A percentile compares a stretch with the other conserved stretches of the same genome.
Conservation (phyloP, 768 basidiomycete genomes). For the Mycena rebaudengoi region DNA sequence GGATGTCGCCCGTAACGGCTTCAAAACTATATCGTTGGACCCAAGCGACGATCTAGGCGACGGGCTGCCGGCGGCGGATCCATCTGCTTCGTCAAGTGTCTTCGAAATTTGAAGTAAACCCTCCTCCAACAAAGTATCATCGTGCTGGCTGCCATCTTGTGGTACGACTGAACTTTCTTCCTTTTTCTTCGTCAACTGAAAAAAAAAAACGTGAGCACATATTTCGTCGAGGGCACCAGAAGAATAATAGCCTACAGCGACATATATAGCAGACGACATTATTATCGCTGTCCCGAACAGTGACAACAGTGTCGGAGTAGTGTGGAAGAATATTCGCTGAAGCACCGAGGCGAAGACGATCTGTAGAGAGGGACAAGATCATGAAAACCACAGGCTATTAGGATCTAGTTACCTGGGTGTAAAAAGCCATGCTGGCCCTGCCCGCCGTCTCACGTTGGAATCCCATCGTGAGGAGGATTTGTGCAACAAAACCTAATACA, state of each 20-base stretch:
- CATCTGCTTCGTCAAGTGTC: too few species aligned
- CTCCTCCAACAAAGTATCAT: too few species aligned
- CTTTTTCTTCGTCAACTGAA: constrained; percentile 20
- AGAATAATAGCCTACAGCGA: constrained; percentile 57
- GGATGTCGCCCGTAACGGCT: too few species aligned
- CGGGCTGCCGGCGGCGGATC: too few species aligned
- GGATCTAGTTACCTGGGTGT: constrained; percentile 49
- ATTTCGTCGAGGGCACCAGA: too few species aligned
- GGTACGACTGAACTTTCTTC: too few species aligned
- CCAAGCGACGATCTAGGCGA: too few species aligned
- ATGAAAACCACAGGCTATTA: not conserved
- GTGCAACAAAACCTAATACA: constrained; percentile 61
- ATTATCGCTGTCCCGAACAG: constrained; percentile 73
- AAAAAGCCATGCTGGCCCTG: constrained; percentile 64
- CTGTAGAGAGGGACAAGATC: constrained; percentile 36
- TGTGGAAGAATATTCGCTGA: constrained; percentile 71
- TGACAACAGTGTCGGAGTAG: constrained; percentile 64
- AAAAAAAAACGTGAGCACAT: not conserved
- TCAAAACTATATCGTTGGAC: too few species aligned
- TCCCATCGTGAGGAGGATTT: constrained; percentile 65
- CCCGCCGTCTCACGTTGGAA: constrained; percentile 73
- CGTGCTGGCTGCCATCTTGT: too few species aligned
- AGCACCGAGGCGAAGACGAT: constrained; percentile 75
- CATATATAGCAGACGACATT: constrained; percentile 66
- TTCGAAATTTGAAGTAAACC: too few species aligned